Evolutionary conservation across 176 grass and related monocot genomes (phyloP).

Genomic region (Oryza punctata): DNA sequence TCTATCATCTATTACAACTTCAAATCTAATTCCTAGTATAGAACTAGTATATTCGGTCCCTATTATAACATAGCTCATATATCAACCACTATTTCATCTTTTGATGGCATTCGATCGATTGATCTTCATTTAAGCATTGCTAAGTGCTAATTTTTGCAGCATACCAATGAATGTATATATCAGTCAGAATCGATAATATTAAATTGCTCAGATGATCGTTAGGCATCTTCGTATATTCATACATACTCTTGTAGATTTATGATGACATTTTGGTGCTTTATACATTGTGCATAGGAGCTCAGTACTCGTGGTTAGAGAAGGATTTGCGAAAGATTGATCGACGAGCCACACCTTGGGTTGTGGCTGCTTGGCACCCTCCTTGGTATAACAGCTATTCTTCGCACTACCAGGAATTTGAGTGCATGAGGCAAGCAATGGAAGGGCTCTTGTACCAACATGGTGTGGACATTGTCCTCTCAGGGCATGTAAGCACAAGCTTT

Average conservation of each 20-base stretch:
- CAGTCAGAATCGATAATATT: not conserved
- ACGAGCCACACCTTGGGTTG: slow-evolving; percentile 70
- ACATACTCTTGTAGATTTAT: not conserved
- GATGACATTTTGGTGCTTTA: not conserved
- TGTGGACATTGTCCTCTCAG: slow-evolving; percentile 82
- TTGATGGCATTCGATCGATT: not conserved
- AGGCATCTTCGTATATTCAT: too few species aligned
- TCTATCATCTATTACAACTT: too few species aligned
- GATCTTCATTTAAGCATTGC: not conserved
- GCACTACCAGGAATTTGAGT: slow-evolving; percentile 93
- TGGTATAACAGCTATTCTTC: slow-evolving; percentile 98
- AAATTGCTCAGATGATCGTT: too few species aligned
- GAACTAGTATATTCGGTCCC: too few species aligned
- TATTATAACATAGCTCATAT: too few species aligned
- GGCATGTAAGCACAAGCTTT: slow-evolving; percentile 59
- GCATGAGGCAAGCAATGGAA: slow-evolving; percentile 96
- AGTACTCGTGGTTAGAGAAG: slow-evolving; percentile 73
- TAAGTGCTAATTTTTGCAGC: too few species aligned
- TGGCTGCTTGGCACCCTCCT: slow-evolving; percentile 83
- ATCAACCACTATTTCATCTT: not conserved
- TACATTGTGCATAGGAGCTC: slow-evolving; percentile 49
- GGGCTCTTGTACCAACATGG: slow-evolving; percentile 58
- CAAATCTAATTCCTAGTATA: too few species aligned
- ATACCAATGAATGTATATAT: not conserved
- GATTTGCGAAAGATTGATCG: slow-evolving; percentile 69